Evolutionary conservation across 2,329 filamentous ascomycete species (phyloP).

Genomic region (Trichoderma cornu-damae): DNA sequence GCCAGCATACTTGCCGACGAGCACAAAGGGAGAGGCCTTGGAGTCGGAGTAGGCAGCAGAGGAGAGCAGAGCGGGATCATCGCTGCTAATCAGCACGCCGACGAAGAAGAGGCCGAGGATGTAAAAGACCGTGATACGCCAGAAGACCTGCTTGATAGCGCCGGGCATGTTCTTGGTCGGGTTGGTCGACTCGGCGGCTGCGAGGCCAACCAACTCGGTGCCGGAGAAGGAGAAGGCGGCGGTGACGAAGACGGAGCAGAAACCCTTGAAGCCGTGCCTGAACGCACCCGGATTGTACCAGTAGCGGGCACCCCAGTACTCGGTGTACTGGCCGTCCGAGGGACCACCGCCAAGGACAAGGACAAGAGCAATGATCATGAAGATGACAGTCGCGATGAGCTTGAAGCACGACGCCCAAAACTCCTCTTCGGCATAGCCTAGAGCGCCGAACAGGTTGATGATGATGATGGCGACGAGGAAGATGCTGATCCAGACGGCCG

Average conservation of each 20-base stretch:
- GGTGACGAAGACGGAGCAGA: slow-evolving; percentile 62
- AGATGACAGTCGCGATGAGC: slow-evolving; percentile 46
- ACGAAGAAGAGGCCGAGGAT: slow-evolving; percentile 42
- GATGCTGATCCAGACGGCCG: slow-evolving; percentile 25
- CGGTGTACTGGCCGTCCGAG: slow-evolving; percentile 35
- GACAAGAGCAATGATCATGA: slow-evolving; percentile 50
- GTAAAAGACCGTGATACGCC: slow-evolving; percentile 45
- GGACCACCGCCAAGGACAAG: slow-evolving; percentile 52
- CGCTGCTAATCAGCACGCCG: slow-evolving; percentile 38
- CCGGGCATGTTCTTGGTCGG: slow-evolving; percentile 65
- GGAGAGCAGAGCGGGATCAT: slow-evolving; percentile 39
- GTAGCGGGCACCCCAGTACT: slow-evolving; percentile 38
- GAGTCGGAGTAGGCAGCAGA: slow-evolving; percentile 25
- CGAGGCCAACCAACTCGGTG: slow-evolving; percentile 62
- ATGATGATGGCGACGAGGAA: slow-evolving; percentile 35
- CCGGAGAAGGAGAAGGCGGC: slow-evolving; percentile 64
- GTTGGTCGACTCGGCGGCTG: slow-evolving; percentile 60
- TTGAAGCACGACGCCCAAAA: slow-evolving; percentile 43
- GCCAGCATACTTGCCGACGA: slow-evolving; percentile 43
- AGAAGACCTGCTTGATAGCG: slow-evolving; percentile 66
- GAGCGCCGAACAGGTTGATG: slow-evolving; percentile 44
- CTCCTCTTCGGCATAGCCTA: slow-evolving; percentile 29
- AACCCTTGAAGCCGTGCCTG: slow-evolving; percentile 62
- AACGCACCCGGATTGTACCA: slow-evolving; percentile 47
- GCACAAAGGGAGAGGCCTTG: slow-evolving; percentile 45